These are phyloP conservation scores for Casaregolazyma lundiana DNA, from an alignment of 1,139 yeast genomes.

Conservation along the genomic window DNA sequence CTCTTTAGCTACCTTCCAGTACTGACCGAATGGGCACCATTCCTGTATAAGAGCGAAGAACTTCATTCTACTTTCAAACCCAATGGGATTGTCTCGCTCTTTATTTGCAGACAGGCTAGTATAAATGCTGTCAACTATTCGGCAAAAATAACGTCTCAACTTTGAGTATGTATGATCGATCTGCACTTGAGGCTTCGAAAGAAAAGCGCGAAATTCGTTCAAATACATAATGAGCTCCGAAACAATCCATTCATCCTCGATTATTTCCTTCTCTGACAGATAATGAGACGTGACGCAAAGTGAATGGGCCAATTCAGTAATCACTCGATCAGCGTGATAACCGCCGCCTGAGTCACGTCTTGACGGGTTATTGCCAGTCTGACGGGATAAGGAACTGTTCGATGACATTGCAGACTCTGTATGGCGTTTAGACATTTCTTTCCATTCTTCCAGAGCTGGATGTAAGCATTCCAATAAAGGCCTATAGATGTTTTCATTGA, in stretches of 20 bases:
- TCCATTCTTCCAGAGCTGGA: slow-evolving; percentile 46
- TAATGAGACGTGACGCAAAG: slow-evolving; percentile 68
- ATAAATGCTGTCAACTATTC: slow-evolving; percentile 66
- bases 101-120: slow-evolving; percentile 42
- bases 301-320: slow-evolving; percentile 77
- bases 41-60: slow-evolving; percentile 79
- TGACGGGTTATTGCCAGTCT: slow-evolving; percentile 3
- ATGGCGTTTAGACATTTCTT: slow-evolving; percentile 18
- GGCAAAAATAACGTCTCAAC: slow-evolving; percentile 75
- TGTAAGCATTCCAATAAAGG: slow-evolving; percentile 78
- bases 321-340: slow-evolving; percentile 46
- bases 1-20: slow-evolving; percentile 54
- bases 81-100: slow-evolving; percentile 56
- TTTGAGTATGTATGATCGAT: slow-evolving; percentile 68
- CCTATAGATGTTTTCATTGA: slow-evolving; percentile 82
- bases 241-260: slow-evolving; percentile 66
- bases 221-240: slow-evolving; percentile 60
- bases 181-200: slow-evolving; percentile 58
- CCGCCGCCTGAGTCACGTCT: slow-evolving; percentile 19
- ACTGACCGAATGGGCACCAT: slow-evolving; percentile 91
- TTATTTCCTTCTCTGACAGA: slow-evolving; percentile 47
- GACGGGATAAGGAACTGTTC: slow-evolving; percentile 7
- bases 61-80: slow-evolving; percentile 80
- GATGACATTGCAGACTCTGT: slow-evolving; percentile 6
- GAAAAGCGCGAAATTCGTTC: slow-evolving; percentile 58